phyloP scores from a whole-genome alignment of 768 basidiomycete genomes.

The Termitomyces sp. region DNA sequence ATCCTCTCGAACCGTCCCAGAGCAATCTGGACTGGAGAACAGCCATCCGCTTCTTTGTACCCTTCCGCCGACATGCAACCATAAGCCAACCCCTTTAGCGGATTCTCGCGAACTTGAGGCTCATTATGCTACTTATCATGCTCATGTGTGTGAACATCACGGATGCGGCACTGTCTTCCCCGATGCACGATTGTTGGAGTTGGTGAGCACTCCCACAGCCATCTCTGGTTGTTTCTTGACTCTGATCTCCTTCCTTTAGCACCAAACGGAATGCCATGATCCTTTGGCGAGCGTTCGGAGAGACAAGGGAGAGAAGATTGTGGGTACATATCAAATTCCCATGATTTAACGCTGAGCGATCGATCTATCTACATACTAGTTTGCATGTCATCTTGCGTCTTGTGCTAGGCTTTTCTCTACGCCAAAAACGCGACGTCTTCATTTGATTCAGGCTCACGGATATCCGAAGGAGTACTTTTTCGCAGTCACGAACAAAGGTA shows the following conservation, averaged over 20 bases:
- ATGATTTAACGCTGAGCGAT: neutral
- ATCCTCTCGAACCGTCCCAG: conserved; percentile 22
- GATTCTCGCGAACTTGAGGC: conserved; percentile 68
- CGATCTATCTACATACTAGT: conserved; percentile 32
- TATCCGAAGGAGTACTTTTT: conserved; percentile 92
- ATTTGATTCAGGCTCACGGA: conserved; percentile 76
- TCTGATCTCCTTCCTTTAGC: conserved; percentile 32
- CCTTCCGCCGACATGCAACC: conserved; percentile 80
- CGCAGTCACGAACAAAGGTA: conserved; percentile 86
- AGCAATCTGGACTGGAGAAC: conserved; percentile 12
- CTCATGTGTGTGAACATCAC: conserved; percentile 70
- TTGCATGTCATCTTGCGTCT: conserved; percentile 67
- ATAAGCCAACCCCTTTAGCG: conserved; percentile 55
- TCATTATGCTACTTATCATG: conserved; percentile 82
- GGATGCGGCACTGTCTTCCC: conserved; percentile 83
- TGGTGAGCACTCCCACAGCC: conserved; percentile 51
- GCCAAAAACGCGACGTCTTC: conserved; percentile 73
- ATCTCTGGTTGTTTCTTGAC: neutral
- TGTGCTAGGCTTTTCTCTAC: conserved; percentile 60
- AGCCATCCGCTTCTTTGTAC: conserved; percentile 54
- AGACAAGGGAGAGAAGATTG: conserved; percentile 84
- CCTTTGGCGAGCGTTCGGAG: conserved; percentile 72
- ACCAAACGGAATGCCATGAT: conserved; percentile 87
- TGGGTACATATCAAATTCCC: conserved; percentile 29
- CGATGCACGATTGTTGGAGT: conserved; percentile 67